Evolutionary conservation across 805 yeast genomes (phyloP), one percentile per base, ranked within the genome.

Genomic region (Starmerella sp.): DNA sequence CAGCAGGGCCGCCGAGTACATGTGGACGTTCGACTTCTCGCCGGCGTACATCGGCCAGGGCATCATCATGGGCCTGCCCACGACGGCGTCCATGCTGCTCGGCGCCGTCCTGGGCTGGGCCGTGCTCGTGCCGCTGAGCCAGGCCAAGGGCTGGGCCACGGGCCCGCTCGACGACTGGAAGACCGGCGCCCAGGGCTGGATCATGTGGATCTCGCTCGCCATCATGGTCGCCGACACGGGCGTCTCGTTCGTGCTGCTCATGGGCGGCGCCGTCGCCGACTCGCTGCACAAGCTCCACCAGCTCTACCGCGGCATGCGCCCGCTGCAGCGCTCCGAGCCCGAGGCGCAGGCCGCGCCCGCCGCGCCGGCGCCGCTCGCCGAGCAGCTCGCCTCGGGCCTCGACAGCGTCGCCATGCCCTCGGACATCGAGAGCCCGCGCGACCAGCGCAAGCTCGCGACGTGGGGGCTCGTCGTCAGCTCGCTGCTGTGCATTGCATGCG

Each of bases 1-100:
- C 0, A 39, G 62, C 0, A 63, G 65, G 46, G 70, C 87, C 17
- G 85, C 95, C 0, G 64, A 70, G 22, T 86, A 86, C 69, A 75
- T 85, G 47, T 86, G 97, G 93, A 82, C 84, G 56, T 78, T 93
- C 57, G 96, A 93, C 67, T 96, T 96, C 0, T 88, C 96, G 0
- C 98, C 98, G 0, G 97, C 97, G 0, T 91, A 91, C 66, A 78
- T 93, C 37, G 98, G 98, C 2, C 98, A 91, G 69, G 98, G 98
- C 4, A 88, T 93, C 42, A 91, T 91, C 55, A 91, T 91, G 98
- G 98, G 98, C 0, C 72, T 89, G 7, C 86, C 90, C 1, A 89
- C 97, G 0, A 95, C 89, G 0, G 76, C 87, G 9, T 85, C 89
- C 59, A 91, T 91, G 98, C 70, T 91, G 43, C 77, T 88, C 61